These are phyloP conservation scores for Gastrolobium bilobum DNA, from an alignment of 306 rosid species.

Conservation along the genomic window DNA sequence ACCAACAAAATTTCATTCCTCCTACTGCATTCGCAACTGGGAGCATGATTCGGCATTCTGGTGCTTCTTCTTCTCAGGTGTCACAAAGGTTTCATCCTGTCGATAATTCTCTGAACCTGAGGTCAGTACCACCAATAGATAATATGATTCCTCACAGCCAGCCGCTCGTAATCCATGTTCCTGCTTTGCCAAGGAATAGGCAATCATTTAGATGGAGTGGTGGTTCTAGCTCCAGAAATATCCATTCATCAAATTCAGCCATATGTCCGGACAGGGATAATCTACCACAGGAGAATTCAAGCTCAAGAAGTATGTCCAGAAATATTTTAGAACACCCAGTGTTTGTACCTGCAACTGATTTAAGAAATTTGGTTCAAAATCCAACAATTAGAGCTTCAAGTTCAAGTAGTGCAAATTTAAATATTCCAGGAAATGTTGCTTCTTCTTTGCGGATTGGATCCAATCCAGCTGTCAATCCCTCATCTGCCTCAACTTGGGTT, in stretches of 20 bases:
- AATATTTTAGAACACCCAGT: slow-evolving; percentile 68
- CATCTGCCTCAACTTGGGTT: slow-evolving; percentile 66
- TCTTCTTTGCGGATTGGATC: slow-evolving; percentile 65
- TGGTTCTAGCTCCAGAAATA: slow-evolving; percentile 69
- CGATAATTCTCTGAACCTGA: slow-evolving; percentile 65
- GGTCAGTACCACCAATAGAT: slow-evolving; percentile 62
- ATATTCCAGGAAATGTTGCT: slow-evolving; percentile 70
- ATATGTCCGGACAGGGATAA: slow-evolving; percentile 62
- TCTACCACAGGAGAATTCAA: slow-evolving; percentile 58
- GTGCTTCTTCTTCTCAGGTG: slow-evolving; percentile 58
- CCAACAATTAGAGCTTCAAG: slow-evolving; percentile 61
- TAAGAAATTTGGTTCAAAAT: slow-evolving; percentile 65
- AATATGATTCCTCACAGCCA: slow-evolving; percentile 65
- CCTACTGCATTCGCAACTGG: slow-evolving; percentile 56
- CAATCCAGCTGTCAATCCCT: slow-evolving; percentile 61
- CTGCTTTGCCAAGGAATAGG: slow-evolving; percentile 71
- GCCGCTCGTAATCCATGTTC: slow-evolving; percentile 65
- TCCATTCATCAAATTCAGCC: slow-evolving; percentile 61
- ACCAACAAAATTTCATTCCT: slow-evolving; percentile 55
- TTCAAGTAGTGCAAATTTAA: slow-evolving; percentile 55
- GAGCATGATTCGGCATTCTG: slow-evolving; percentile 64
- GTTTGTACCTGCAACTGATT: slow-evolving; percentile 72
- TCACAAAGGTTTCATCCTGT: slow-evolving; percentile 62
- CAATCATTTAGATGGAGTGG: slow-evolving; percentile 76
- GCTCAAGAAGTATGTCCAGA: slow-evolving; percentile 69